Evolutionary conservation across 2,329 filamentous ascomycete genomes (phyloP), one percentile per base, ranked within the genome.

Genomic region (Aureobasidium sp.): DNA sequence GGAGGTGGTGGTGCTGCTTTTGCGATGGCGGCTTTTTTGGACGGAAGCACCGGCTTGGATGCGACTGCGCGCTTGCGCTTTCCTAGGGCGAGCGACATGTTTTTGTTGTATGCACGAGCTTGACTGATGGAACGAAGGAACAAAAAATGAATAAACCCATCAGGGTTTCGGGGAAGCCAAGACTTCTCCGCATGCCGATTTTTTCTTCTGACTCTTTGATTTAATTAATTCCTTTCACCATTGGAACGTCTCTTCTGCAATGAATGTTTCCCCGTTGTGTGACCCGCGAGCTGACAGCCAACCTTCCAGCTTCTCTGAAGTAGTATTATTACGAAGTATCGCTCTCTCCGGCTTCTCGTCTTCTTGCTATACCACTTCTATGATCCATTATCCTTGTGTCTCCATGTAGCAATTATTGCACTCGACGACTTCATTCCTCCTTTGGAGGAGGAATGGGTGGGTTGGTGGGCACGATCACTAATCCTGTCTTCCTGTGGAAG

Each of bases 21-120:
- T 24, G 40, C 29, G 14, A 40, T 29, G 15, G 48, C 29, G 37
- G 47, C 60, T 61, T 66, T 57, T 29, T 62, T 52, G 40, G 44
- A 19, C 37, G 27, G 40, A 15, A n/a, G 39, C 14, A 60, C 69
- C n/a, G 69, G 69, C 47, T 71, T 67, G 65, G 57, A 44, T n/a
- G 35, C 22, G 6, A 29, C 17, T 22, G 37, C 37, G 47, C 78
- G 73, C 69, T 79, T 79, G 42, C 78, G 69, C 68, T 79, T 79
- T 47, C 77, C 76, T 11, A 78, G 69, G 27, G 71, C 69, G n/a
- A 72, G 67, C 5, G 75, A 73, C 76, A 79, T 61, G 19, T 56
- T 59, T 59, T 49, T 33, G 49, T 24, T 35, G 31, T 52, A 27
- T 39, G 27, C 39, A 19, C 31, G 48, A 44, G n/a, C 22, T 12